phyloP scores from a whole-genome alignment of 495 filamentous ascomycete genomes.

The Penicillium coffeae region DNA sequence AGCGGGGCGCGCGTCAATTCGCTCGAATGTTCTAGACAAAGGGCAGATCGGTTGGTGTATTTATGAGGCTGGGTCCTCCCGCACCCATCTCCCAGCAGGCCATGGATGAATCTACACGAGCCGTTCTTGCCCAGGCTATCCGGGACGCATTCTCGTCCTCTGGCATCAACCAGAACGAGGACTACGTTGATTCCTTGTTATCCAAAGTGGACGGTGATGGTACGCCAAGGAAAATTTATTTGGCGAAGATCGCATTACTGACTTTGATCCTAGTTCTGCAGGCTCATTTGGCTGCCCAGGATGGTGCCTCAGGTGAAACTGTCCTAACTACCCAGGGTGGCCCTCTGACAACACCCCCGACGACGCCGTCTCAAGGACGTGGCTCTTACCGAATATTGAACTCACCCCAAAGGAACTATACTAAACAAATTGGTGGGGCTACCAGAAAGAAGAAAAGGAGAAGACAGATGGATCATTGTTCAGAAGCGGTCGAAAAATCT shows the following conservation, averaged over 20 bases:
- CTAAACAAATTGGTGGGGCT: neutral
- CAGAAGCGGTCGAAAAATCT: neutral
- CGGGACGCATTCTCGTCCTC: too few species aligned
- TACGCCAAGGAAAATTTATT: neutral
- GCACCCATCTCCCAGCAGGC: too few species aligned
- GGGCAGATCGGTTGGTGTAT: too few species aligned
- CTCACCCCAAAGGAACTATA: slow-evolving; percentile 2
- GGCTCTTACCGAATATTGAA: slow-evolving; percentile 3
- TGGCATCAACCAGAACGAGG: slow-evolving; percentile 2
- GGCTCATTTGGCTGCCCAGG: neutral
- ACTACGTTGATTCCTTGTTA: slow-evolving; percentile 1
- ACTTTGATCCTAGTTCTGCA: too few species aligned
- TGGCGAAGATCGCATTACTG: neutral
- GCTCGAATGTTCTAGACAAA: too few species aligned
- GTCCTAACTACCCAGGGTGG: neutral
- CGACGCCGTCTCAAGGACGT: neutral
- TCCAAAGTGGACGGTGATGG: slow-evolving; percentile 2
- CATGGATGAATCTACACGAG: too few species aligned
- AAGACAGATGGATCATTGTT: too few species aligned
- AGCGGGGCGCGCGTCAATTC: too few species aligned
- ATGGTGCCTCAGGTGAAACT: neutral
- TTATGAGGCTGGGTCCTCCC: too few species aligned
- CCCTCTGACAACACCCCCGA: slow-evolving; percentile 2
- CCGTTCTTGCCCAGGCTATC: too few species aligned
- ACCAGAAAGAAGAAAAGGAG: neutral